Evolutionary conservation across 108 stramenopile species (phyloP), one percentile per base, ranked within the genome.

Genomic region (Skeletonema grethae): DNA sequence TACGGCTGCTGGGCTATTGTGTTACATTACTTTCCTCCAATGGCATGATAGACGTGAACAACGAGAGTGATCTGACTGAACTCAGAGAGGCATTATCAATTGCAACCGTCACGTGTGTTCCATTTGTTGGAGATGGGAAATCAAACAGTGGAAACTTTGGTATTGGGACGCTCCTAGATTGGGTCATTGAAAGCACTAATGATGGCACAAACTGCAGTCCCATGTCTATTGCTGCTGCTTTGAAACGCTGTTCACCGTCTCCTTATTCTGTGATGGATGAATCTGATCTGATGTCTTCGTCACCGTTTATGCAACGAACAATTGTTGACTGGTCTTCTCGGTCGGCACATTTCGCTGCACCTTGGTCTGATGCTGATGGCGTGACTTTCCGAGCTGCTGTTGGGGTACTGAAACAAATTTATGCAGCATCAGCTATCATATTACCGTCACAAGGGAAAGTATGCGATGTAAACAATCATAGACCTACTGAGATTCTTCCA

Each of bases 351-450:
- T 66, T 67, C 30, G 24, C 3, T 63, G 70, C 70, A 61, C 61
- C 70, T 36, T 72, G 70, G 70, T 56, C 76, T 43, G 76, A 77
- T 64, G 69, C 76, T 43, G 76, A 77, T 64, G 69, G 63, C n/a
- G 58, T 77, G 35, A 63, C 64, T 45, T 57, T 29, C 43, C 58
- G 58, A 45, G 61, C 29, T 20, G 76, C 61, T 15, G 24, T 65
- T 9, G 7, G 13, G 28, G 46, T 77, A 59, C 43, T 77, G 22
- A 62, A 64, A 41, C 34, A 50, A 41, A 77, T 77, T 35, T 16
- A 56, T 30, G 4, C 50, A 41, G 22, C 67, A 59, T 69, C 68
- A 28, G 18, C 7, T 4, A 25, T 24, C 12, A 22, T 0, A 36
- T 57, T 28, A 45, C 46, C n/a, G 32, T 13, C 48, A 43, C 30